These are phyloP conservation scores for Euphorbia corollata DNA, from an alignment of 441 rosid species.

Conservation along the genomic window DNA sequence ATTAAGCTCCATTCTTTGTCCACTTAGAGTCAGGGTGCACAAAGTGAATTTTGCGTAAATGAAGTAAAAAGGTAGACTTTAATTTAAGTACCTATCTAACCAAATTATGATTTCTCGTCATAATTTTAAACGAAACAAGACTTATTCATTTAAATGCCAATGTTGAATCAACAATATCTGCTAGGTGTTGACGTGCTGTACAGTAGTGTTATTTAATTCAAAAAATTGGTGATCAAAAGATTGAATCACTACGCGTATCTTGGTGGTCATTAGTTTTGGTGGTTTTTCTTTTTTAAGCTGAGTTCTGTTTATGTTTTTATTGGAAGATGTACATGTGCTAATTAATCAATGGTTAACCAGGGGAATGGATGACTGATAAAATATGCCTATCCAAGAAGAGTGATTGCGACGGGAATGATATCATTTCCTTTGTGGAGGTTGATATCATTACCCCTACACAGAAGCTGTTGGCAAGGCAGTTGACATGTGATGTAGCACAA, in stretches of 20 bases:
- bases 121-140: too few relatives aligned
- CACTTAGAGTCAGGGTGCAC: background rate
- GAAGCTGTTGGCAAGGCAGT: conserved; percentile 81
- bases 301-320: background rate
- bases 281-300: too few relatives aligned
- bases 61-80: background rate
- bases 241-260: too few relatives aligned
- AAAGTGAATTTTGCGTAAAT: background rate
- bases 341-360: conserved; percentile 30
- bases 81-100: background rate
- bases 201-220: background rate
- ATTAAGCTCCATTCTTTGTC: background rate
- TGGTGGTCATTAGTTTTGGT: too few relatives aligned
- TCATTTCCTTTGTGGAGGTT: conserved; percentile 68
- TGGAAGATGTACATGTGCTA: conserved; percentile 9
- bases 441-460: conserved; percentile 90
- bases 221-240: too few relatives aligned
- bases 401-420: conserved; percentile 38
- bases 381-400: conserved; percentile 28
- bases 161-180: too few relatives aligned
- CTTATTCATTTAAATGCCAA: too few relatives aligned
- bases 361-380: conserved; percentile 30
- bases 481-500: conserved; percentile 62
- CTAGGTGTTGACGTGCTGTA: too few relatives aligned
- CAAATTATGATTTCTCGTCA: background rate